A percentile compares a stretch with the other conserved stretches of the same genome.
These are phyloP conservation scores for Syzygium jambos DNA, from an alignment of 345 rosid species.

Conservation along the genomic window DNA sequence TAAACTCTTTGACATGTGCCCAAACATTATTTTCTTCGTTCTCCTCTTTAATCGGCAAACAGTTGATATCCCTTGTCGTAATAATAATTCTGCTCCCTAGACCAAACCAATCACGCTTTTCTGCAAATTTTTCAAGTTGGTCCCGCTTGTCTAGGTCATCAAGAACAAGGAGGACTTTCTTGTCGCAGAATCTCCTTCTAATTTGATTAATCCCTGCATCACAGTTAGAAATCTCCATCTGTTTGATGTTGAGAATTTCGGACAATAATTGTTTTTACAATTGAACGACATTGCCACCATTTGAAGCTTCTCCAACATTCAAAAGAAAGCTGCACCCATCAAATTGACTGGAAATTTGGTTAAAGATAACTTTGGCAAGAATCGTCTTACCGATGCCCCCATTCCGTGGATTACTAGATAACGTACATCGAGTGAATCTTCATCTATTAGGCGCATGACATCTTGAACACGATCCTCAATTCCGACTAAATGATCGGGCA, in stretches of 20 bases:
- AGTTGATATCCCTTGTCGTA: background rate
- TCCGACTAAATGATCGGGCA: background rate
- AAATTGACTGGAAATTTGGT: background rate
- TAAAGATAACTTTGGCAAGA: background rate
- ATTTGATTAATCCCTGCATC: background rate
- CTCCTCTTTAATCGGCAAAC: too few relatives aligned
- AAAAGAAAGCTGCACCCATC: background rate
- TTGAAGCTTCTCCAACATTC: background rate
- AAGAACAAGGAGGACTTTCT: background rate
- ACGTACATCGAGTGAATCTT: background rate
- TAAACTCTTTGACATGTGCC: background rate
- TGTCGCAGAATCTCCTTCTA: background rate
- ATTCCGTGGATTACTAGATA: background rate
- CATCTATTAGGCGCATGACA: background rate
- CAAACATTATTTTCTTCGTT: accelerated
- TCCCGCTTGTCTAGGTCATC: background rate
- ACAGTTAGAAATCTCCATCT: background rate
- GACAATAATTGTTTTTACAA: background rate
- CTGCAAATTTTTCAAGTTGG: background rate
- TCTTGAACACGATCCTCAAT: background rate
- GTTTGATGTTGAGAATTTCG: background rate
- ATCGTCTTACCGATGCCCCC: background rate
- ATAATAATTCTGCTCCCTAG: accelerated
- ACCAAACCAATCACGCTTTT: background rate
- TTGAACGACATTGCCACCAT: background rate